phyloP scores from a whole-genome alignment of 208 protist species.

The Trypanosoma conorhini region DNA sequence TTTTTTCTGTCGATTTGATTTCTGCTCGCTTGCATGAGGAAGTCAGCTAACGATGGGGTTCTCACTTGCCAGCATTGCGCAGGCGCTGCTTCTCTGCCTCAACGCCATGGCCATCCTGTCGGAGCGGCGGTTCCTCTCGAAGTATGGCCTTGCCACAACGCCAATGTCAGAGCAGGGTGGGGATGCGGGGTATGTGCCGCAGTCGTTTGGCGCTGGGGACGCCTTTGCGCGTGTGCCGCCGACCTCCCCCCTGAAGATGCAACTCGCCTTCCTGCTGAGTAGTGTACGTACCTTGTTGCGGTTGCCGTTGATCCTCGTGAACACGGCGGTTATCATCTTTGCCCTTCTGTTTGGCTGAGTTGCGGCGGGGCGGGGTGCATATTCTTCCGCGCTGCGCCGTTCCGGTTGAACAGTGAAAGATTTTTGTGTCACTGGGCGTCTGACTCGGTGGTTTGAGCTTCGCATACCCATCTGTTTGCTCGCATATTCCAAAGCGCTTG shows the following conservation, averaged over 20 bases:
- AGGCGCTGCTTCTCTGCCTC: slow-evolving; percentile 54
- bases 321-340: slow-evolving; percentile 66
- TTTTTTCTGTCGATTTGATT: not conserved
- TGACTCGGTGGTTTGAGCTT: not conserved
- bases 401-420: not conserved
- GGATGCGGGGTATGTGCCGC: not conserved
- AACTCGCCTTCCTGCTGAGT: slow-evolving; percentile 63
- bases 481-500: not conserved
- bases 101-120: slow-evolving; percentile 88
- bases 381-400: not conserved
- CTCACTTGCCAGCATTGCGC: slow-evolving; percentile 59
- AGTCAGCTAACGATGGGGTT: slow-evolving; percentile 54
- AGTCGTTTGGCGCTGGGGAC: slow-evolving; percentile 11
- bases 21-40: not conserved
- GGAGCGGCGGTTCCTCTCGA: slow-evolving; percentile 75
- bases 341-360: slow-evolving; percentile 65
- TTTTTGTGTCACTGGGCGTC: slow-evolving; percentile 3
- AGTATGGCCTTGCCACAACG: slow-evolving; percentile 60
- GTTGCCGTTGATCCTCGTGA: slow-evolving; percentile 80
- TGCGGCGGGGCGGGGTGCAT: not conserved
- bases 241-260: slow-evolving; percentile 30
- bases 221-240: slow-evolving; percentile 5
- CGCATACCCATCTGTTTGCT: not conserved
- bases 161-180: slow-evolving; percentile 21
- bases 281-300: slow-evolving; percentile 79